Evolutionary conservation across 176 grass and related monocot species (phyloP), one percentile per base, ranked within the genome.

Genomic region (Rhynchospora pubera): DNA sequence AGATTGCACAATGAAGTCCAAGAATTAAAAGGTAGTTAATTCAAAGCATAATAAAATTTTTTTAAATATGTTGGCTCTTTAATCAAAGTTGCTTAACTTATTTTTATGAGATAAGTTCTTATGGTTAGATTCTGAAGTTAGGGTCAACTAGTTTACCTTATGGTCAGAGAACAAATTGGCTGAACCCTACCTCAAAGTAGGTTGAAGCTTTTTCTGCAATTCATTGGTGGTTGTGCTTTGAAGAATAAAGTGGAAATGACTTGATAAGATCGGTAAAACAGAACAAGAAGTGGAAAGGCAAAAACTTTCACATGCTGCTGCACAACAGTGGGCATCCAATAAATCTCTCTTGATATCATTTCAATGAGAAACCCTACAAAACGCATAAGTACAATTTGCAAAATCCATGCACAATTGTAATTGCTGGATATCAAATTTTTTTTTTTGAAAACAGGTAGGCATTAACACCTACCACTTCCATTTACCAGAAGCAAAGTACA

Each of bases 1-100:
- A 91, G 84, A 79, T 32, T 97, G 68, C 91, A 91, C 82, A 97
- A 97, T 30, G 92, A 97, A 55, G 85, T 97, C 67, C 94, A 91
- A 80, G 94, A 97, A 88, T 84, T 97, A 83, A 97, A 97, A 94
- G 94, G 94, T 97, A 46, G 67, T 34, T 66, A 59, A 83, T 46
- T 84, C 55, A 80, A 87, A 48, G 15, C 64, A 81, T 55, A 55
- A 5, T 18, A 12, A 14, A 44, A 59, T 57, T 45, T 22, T 61
- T 69, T 81, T 45, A 56, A 65, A 18, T 65, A 7, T 26, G 18
- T n/a, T 81, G 24, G 9, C 28, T 64, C 18, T 81, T 22, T 75
- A 45, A 47, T 81, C 4, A 45, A 15, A 81, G 26, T 64, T 5
- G 28, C 34, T 65, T 63, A 39, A 79, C 46, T 46, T 61, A 82